Conservation (phyloP, 2,329 filamentous ascomycete genomes). For the Talaromyces pinophilus region DNA sequence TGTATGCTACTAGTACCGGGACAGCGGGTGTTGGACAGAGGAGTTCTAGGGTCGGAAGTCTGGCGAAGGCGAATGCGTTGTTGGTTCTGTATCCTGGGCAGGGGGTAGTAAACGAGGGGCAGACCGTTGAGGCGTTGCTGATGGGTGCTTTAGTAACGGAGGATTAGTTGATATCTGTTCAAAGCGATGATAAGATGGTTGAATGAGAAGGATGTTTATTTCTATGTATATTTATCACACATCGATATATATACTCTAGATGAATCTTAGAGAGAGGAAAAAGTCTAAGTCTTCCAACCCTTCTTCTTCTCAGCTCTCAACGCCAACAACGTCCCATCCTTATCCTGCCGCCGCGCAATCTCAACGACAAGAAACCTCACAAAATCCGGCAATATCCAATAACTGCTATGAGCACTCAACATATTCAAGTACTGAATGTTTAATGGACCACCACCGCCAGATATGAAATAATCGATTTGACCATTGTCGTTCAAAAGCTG, state of each 20-base stretch:
- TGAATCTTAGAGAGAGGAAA: not conserved
- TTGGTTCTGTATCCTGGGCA: conserved; percentile 58
- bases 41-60: conserved; percentile 84
- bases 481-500: conserved; percentile 92
- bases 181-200: not conserved
- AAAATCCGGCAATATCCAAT: conserved; percentile 87
- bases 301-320: conserved; percentile 58
- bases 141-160: conserved; percentile 60
- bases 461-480: conserved; percentile 87
- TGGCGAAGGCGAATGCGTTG: conserved; percentile 85
- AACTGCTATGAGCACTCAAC: conserved; percentile 91
- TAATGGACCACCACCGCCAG: conserved; percentile 78
- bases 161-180: conserved; percentile 11
- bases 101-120: conserved; percentile 66
- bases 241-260: conserved; percentile 6
- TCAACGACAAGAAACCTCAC: conserved; percentile 88
- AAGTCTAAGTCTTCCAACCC: conserved; percentile 45
- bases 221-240: conserved; percentile 3
- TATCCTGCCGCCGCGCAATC: conserved; percentile 73
- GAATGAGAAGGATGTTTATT: not conserved
- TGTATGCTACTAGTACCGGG: conserved; percentile 81
- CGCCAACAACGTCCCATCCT: conserved; percentile 55
- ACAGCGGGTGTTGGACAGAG: conserved; percentile 63
- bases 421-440: conserved; percentile 98
- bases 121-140: conserved; percentile 73